Conservation (phyloP, 2,329 filamentous ascomycete species). For the Botryotinia narcissicola region DNA sequence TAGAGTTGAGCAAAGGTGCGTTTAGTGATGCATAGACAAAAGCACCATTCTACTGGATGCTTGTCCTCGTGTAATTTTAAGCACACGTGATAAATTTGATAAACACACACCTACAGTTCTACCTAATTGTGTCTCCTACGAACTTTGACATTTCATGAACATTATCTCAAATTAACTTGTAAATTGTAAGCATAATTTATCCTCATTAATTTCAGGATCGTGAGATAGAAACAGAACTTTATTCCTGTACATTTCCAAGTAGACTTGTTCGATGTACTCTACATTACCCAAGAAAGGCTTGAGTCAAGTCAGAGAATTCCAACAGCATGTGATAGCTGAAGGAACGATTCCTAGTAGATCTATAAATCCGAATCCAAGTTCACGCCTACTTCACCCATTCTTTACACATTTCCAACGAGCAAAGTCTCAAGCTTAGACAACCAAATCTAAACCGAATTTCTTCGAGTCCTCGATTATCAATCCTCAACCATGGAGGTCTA, state of each 20-base stretch:
- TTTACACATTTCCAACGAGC: too few relatives aligned
- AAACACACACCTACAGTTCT: not conserved
- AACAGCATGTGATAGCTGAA: not conserved
- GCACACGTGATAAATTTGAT: fast-evolving
- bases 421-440: too few relatives aligned
- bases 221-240: not conserved
- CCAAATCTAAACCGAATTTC: not conserved
- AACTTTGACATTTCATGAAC: not conserved
- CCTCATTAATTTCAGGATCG: not conserved
- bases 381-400: not conserved
- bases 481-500: too few relatives aligned
- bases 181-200: not conserved
- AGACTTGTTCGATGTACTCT: not conserved
- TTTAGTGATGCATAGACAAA: fast-evolving
- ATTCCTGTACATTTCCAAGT: not conserved
- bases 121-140: not conserved
- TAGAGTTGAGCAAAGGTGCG: fast-evolving
- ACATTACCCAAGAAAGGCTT: not conserved
- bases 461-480: too few relatives aligned
- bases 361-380: not conserved
- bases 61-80: not conserved
- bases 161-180: not conserved
- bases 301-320: not conserved
- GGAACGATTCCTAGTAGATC: not conserved
- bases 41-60: not conserved